phyloP scores from a whole-genome alignment of 257 asterid genomes.

The Handroanthus guayacan region DNA sequence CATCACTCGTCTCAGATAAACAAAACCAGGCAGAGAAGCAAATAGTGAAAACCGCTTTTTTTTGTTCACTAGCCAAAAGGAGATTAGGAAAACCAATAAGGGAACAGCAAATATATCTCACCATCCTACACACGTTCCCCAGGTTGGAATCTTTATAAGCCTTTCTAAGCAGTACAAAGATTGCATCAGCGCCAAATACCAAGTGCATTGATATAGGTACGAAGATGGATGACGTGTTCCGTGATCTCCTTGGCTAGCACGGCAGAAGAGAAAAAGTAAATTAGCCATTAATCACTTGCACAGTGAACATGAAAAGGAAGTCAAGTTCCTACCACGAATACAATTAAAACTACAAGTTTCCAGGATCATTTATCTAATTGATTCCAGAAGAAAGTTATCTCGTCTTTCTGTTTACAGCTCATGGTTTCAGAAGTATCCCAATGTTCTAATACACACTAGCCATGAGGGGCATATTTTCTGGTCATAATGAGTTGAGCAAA shows the following conservation, averaged over 20 bases:
- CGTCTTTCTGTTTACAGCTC: slow-evolving; percentile 16
- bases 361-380: slow-evolving; percentile 5
- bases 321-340: slow-evolving; percentile 19
- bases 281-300: slow-evolving; percentile 36
- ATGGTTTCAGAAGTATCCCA: slow-evolving; percentile 31
- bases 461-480: background rate
- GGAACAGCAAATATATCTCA: slow-evolving; percentile 46
- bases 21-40: slow-evolving; percentile 25
- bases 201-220: slow-evolving; percentile 68
- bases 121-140: slow-evolving; percentile 87
- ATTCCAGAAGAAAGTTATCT: slow-evolving; percentile 9
- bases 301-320: slow-evolving; percentile 12
- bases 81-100: slow-evolving; percentile 18
- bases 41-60: slow-evolving; percentile 10
- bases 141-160: slow-evolving; percentile 82
- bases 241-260: slow-evolving; percentile 88
- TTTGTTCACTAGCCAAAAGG: slow-evolving; percentile 20
- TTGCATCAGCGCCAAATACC: slow-evolving; percentile 83
- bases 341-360: slow-evolving; percentile 17
- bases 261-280: slow-evolving; percentile 33
- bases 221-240: slow-evolving; percentile 55
- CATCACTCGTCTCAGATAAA: slow-evolving; percentile 32
- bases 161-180: slow-evolving; percentile 78
- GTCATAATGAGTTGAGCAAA: slow-evolving; percentile 6
- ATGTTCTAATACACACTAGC: slow-evolving; percentile 20